Evolutionary conservation across 2,329 filamentous ascomycete genomes (phyloP).

Genomic region (Cercospora canescens): DNA sequence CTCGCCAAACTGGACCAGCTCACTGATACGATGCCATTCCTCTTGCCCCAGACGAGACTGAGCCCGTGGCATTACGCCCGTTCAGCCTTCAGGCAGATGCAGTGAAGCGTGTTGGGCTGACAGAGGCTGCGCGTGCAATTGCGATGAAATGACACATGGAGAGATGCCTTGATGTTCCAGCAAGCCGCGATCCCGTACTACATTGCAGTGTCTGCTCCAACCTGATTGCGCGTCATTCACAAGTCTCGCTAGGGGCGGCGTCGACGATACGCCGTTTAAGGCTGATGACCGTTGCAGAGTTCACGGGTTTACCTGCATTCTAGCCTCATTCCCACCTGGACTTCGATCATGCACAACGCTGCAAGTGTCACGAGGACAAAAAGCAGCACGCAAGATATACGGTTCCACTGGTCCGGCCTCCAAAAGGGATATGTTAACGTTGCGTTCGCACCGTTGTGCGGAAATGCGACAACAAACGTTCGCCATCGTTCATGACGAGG

Average conservation of each 20-base stretch:
- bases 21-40: not conserved
- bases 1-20: not conserved
- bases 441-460: not conserved
- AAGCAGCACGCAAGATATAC: not conserved
- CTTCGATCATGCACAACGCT: not conserved
- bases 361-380: not conserved
- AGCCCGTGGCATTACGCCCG: no score
- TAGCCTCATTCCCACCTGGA: not conserved
- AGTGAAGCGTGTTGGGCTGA: no score
- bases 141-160: no score
- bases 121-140: no score
- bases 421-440: not conserved
- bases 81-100: no score
- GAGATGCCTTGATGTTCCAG: no score
- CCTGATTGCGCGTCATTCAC: not conserved
- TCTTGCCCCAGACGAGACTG: no score
- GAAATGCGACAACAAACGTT: not conserved
- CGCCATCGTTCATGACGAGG: not conserved
- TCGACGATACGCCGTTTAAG: not conserved
- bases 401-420: not conserved
- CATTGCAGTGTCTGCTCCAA: not conserved
- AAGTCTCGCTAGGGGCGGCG: not conserved
- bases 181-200: not conserved
- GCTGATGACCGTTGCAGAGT: not conserved
- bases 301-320: not conserved